Base-by-base conservation (phyloP, 2,329 filamentous ascomycete species). In the Aspergillus vadensis region DNA sequence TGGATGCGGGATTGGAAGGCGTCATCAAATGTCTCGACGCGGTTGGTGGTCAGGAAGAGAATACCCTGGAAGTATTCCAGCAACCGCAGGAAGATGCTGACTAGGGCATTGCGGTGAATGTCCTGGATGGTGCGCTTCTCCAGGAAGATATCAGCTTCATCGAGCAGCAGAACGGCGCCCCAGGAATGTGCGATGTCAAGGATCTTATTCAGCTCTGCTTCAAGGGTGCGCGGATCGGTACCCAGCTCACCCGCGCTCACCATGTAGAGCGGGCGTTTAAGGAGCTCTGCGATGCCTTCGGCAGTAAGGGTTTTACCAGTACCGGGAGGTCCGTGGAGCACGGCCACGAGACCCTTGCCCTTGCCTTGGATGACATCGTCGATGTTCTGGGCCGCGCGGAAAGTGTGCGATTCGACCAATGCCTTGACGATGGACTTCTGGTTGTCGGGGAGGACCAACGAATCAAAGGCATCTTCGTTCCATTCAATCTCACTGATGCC, bases 51-150 rank as follows among this genome's bases (percentile, higher is more conserved):
- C 25, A 97, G 77, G 79, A 97, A 96, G 4, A 96, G 76, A 56
- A 96, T 96, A 3, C 92, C 92, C 71, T 96, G 91, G 78, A 96
- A 96, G 74, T 96, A 97, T 76, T 97, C 93, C 0, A 97, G 82
- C 59, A 94, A 83, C 0, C 92, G 87, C 2, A 97, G 80, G 81
- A 97, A 97, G 69, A 96, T 91, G 73, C 88, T 91, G 55, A 96
- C 92, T 1, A 95, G 85, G 0, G 90, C 89, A 68, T 96, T 96
- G 60, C 92, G 88, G 71, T 92, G 89, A 55, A 96, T 88, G 68
- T 96, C 91, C 64, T 91, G 88, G 69, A 92, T 88, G 51, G 91
- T 90, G 1, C 92, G 87, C 74, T 91, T 90, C 79, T 96, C 91
- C 9, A 96, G 80, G 77, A 93, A 93, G 4, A 92, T 89, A 68